These are phyloP conservation scores for Fusarium ramigenum DNA, from an alignment of 2,329 filamentous ascomycete genomes.

Conservation along the genomic window DNA sequence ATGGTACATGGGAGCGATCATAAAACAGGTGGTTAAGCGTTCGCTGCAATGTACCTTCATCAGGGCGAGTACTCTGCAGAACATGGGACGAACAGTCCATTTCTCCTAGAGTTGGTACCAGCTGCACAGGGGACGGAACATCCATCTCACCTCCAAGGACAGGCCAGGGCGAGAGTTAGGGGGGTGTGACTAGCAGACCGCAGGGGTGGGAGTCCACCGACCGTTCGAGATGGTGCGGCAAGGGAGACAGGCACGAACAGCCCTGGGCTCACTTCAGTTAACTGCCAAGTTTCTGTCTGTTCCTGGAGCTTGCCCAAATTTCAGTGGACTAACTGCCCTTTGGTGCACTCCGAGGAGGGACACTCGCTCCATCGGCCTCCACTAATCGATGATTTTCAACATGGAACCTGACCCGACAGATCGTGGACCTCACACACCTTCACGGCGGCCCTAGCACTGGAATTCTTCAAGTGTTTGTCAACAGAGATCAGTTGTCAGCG, in stretches of 20 bases:
- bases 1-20: constrained; percentile 14
- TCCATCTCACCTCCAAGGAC: neutral
- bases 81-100: constrained; percentile 39
- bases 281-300: constrained; percentile 6
- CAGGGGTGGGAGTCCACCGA: constrained; percentile 21
- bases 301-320: neutral
- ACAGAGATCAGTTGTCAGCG: neutral
- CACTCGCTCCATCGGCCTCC: constrained; percentile 3
- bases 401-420: constrained; percentile 15
- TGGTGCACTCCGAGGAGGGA: neutral
- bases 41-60: constrained; percentile 8
- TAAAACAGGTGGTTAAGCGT: constrained; percentile 10
- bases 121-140: constrained; percentile 27
- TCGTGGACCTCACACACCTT: constrained; percentile 11
- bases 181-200: constrained; percentile 26
- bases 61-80: constrained; percentile 8
- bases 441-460: neutral
- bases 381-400: constrained; percentile 30
- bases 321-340: constrained; percentile 2
- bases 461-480: constrained; percentile 24
- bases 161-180: neutral
- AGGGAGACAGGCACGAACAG: constrained; percentile 28
- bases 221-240: constrained; percentile 38
- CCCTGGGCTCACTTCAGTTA: neutral
- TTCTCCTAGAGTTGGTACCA: constrained; percentile 13